phyloP scores from a whole-genome alignment of 2,329 filamentous ascomycete species.

The Fusarium camptoceras region DNA sequence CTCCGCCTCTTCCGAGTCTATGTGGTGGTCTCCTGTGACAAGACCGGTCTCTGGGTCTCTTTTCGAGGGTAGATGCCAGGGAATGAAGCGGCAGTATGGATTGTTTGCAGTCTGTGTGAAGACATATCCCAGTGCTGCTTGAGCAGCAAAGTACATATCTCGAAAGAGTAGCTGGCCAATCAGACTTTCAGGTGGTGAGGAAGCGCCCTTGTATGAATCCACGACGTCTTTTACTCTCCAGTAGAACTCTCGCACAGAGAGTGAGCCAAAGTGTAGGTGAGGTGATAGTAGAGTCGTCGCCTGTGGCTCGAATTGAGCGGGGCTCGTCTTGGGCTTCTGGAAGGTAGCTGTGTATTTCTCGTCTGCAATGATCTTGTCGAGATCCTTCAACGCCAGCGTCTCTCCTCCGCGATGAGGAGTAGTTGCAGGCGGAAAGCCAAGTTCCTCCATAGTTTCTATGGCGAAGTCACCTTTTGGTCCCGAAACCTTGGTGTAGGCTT shows the following conservation, averaged over 20 bases:
- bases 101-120: constrained; percentile 77
- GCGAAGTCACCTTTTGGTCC: constrained; percentile 77
- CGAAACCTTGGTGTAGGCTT: constrained; percentile 69
- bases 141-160: constrained; percentile 86
- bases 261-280: constrained; percentile 78
- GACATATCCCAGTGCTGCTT: constrained; percentile 72
- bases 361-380: constrained; percentile 70
- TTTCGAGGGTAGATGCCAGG: constrained; percentile 79
- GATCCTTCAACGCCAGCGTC: constrained; percentile 67
- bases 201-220: constrained; percentile 65
- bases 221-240: constrained; percentile 75
- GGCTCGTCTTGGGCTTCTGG: constrained; percentile 80
- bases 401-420: constrained; percentile 80
- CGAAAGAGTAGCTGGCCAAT: constrained; percentile 80
- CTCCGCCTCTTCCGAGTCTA: constrained; percentile 73
- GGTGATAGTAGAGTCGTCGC: constrained; percentile 80
- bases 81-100: constrained; percentile 76
- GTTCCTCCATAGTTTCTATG: constrained; percentile 76
- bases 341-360: constrained; percentile 78
- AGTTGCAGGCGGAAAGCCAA: constrained; percentile 74
- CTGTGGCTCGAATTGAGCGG: constrained; percentile 78
- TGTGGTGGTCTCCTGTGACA: constrained; percentile 69
- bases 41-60: constrained; percentile 57
- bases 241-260: constrained; percentile 79
- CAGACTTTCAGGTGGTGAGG: constrained; percentile 74